Evolutionary conservation across 768 basidiomycete genomes (phyloP), one percentile per base, ranked within the genome.

Genomic region (Rhodotorula diobovata): DNA sequence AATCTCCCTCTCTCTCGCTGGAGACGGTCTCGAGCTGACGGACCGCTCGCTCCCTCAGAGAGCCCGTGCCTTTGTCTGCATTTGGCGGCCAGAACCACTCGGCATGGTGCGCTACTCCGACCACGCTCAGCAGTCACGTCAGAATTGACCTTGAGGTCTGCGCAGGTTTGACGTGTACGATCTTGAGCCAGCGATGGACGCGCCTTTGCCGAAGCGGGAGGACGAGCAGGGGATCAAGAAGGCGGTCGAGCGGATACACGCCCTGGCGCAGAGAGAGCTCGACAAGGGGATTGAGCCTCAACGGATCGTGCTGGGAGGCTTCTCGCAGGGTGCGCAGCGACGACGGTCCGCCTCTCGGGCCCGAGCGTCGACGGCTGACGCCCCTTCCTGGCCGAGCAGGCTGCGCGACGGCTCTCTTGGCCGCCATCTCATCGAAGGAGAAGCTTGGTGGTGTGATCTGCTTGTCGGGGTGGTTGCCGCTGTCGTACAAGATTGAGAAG

Each of bases 401-500:
- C 39, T 58, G 56, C 56, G 56, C 56, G 37, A 39, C 39, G 10
- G 39, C 37, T 4, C 15, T 58, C 10, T 14, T 58, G 4, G 23
- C 56, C 23, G 56, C 37, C 23, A 25, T 58, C 23, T 39, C 56
- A 37, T 39, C 35, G 9, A 28, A 37, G 25, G 56, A 25, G 37
- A 58, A 41, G 37, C 37, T 58, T 15, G 56, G 25, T 2, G 56
- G 56, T 4, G 37, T 58, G 2, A 15, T 9, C 16, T 58, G 56
- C 56, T 8, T 58, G 37, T 58, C 56, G 23, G 56, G 56, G 25
- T 58, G 56, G 56, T 25, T 58, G 16, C 56, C 56, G 11, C 56
- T 58, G 6, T 25, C 56, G 21, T n/a, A 58, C 39, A n/a, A 41
- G 37, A 58, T 58, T 10, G 21, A 41, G 28, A 37, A 41, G 8